A percentile compares a stretch with the other conserved stretches of the same genome.
Evolutionary conservation across 2,329 filamentous ascomycete species (phyloP).

Genomic region (Whalleya microplaca): DNA sequence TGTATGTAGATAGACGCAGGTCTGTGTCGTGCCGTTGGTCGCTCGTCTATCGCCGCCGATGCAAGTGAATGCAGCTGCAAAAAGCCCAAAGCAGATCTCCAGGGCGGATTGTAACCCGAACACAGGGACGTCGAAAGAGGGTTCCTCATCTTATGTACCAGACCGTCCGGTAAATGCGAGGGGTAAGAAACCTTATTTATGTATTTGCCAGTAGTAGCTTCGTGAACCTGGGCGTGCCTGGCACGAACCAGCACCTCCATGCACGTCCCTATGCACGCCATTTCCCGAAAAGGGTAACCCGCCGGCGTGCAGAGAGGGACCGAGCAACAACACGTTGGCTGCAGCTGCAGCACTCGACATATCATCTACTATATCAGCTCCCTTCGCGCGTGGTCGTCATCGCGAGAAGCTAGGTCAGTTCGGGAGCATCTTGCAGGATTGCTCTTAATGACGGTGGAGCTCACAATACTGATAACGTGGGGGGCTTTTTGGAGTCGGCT

Average conservation of each 20-base stretch:
- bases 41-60: slow-evolving; percentile 31
- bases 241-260: slow-evolving; percentile 13
- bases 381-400: slow-evolving; percentile 23
- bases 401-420: slow-evolving; percentile 31
- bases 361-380: slow-evolving; percentile 25
- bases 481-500: slow-evolving; percentile 21
- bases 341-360: slow-evolving; percentile 23
- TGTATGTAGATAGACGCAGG: slow-evolving; percentile 2
- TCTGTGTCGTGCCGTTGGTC: slow-evolving; percentile 26
- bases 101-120: slow-evolving; percentile 23
- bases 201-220: slow-evolving; percentile 18
- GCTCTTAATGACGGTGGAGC: slow-evolving; percentile 26
- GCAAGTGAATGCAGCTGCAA: slow-evolving; percentile 35
- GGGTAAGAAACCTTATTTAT: slow-evolving; percentile 23
- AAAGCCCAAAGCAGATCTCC: slow-evolving; percentile 30
- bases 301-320: slow-evolving; percentile 21
- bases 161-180: slow-evolving; percentile 21
- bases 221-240: slow-evolving; percentile 26
- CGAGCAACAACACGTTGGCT: slow-evolving; percentile 18
- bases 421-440: slow-evolving; percentile 32
- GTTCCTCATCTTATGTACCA: slow-evolving; percentile 10
- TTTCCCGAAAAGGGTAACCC: slow-evolving; percentile 34
- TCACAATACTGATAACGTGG: slow-evolving; percentile 31
- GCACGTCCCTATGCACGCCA: slow-evolving; percentile 29
- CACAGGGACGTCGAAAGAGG: slow-evolving; percentile 9